phyloP scores from a whole-genome alignment of 331 rosid species.

The Pyracantha coccinea region DNA sequence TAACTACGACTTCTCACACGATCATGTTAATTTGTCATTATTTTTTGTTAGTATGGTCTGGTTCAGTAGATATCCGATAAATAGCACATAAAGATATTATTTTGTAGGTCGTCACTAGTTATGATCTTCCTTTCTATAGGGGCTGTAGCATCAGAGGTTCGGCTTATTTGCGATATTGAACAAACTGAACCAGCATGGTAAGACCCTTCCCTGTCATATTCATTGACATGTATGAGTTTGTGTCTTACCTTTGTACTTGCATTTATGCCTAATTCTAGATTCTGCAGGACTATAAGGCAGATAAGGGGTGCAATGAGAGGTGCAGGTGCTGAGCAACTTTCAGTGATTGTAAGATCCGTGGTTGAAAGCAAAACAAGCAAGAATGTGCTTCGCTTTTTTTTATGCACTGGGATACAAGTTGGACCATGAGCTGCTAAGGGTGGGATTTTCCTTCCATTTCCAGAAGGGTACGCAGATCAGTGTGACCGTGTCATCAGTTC shows the following conservation, averaged over 20 bases:
- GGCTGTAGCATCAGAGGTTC: slow-evolving; percentile 67
- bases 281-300: slow-evolving; percentile 76
- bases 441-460: slow-evolving; percentile 75
- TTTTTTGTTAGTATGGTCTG: slow-evolving; percentile 1
- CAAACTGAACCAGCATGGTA: slow-evolving; percentile 90
- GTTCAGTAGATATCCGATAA: background rate
- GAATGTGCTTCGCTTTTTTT: slow-evolving; percentile 74
- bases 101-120: background rate
- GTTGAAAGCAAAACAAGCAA: slow-evolving; percentile 89
- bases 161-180: slow-evolving; percentile 81
- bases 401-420: slow-evolving; percentile 82
- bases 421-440: slow-evolving; percentile 84
- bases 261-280: no score
- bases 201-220: slow-evolving; percentile 3
- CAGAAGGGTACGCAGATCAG: slow-evolving; percentile 63
- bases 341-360: slow-evolving; percentile 79
- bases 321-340: slow-evolving; percentile 91
- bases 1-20: background rate
- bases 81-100: background rate
- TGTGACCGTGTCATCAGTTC: slow-evolving; percentile 72
- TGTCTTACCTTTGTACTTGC: background rate
- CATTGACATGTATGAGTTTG: background rate
- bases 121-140: slow-evolving; percentile 30
- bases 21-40: background rate
- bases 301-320: slow-evolving; percentile 94